Conservation (phyloP, 2,329 filamentous ascomycete genomes). For the Colletotrichum theobromicola region DNA sequence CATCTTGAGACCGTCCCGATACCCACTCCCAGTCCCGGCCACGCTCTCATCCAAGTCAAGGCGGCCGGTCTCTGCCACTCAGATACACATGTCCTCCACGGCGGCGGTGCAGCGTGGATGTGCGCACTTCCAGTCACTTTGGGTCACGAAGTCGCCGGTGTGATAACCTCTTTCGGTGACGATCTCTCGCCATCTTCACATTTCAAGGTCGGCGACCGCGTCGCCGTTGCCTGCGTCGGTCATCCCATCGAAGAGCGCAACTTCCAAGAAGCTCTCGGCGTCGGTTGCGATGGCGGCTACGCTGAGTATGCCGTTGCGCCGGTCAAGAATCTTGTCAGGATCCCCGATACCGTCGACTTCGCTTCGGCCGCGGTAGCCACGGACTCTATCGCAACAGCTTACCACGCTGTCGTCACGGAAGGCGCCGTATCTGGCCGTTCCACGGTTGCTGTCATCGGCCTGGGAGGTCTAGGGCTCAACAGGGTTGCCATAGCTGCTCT, state of each 20-base stretch:
- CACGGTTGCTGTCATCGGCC: conserved; percentile 2
- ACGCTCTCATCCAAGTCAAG: neutral
- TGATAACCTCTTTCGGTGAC: neutral
- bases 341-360: neutral
- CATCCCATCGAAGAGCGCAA: conserved; percentile 3
- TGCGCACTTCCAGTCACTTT: neutral
- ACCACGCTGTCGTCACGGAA: conserved; percentile 19
- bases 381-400: conserved; percentile 9
- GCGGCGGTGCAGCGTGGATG: conserved; percentile 17
- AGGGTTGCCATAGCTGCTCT: conserved; percentile 1
- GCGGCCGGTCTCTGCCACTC: conserved; percentile 17
- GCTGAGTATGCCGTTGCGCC: conserved; percentile 6
- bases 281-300: conserved; percentile 9
- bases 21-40: neutral
- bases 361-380: conserved; percentile 2
- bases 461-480: conserved; percentile 10
- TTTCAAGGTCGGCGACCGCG: neutral
- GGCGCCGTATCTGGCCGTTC: neutral
- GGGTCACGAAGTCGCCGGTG: conserved; percentile 13
- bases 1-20: neutral
- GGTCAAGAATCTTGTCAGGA: neutral
- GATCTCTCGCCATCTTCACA: neutral
- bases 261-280: conserved; percentile 3
- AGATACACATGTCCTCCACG: conserved; percentile 15
- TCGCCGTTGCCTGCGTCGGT: conserved; percentile 12